Evolutionary conservation across 306 rosid species (phyloP).

Genomic region (Vigna angularis): DNA sequence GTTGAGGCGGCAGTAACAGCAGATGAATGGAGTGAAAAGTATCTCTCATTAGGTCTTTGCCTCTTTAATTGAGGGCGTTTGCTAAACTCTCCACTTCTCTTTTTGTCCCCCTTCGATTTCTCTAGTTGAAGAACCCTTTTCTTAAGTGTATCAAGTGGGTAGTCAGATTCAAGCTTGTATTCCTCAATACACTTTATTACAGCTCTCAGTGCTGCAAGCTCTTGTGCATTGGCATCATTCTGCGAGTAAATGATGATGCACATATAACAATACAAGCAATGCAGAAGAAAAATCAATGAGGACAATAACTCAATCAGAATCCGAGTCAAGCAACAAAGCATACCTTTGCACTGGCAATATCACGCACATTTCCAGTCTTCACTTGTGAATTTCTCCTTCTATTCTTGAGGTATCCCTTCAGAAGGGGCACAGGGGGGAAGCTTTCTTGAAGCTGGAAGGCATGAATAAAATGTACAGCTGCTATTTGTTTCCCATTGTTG

Average conservation of each 20-base stretch:
- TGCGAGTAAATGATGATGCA: constrained; percentile 36
- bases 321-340: constrained; percentile 22
- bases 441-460: constrained; percentile 69
- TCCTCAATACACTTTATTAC: constrained; percentile 64
- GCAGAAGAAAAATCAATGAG: constrained; percentile 25
- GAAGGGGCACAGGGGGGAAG: constrained; percentile 76
- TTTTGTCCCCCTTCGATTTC: constrained; percentile 64
- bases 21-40: constrained; percentile 54
- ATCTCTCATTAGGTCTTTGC: constrained; percentile 59
- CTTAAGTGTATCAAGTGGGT: constrained; percentile 81
- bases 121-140: constrained; percentile 78
- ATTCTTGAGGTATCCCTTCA: constrained; percentile 74
- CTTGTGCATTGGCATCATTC: constrained; percentile 51
- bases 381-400: constrained; percentile 80
- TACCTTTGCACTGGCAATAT: constrained; percentile 63
- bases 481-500: constrained; percentile 64
- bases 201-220: constrained; percentile 64
- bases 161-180: constrained; percentile 72
- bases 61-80: constrained; percentile 66
- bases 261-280: constrained; percentile 31
- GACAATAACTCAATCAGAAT: constrained; percentile 34
- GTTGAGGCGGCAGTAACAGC: constrained; percentile 47
- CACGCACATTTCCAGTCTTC: constrained; percentile 55
- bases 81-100: constrained; percentile 60
- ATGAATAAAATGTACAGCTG: constrained; percentile 71